Percentiles rank a stretch among this genome's conserved stretches.
These are phyloP conservation scores for Parachaetomium inaequale DNA, from an alignment of 495 filamentous ascomycete genomes.

Conservation along the genomic window DNA sequence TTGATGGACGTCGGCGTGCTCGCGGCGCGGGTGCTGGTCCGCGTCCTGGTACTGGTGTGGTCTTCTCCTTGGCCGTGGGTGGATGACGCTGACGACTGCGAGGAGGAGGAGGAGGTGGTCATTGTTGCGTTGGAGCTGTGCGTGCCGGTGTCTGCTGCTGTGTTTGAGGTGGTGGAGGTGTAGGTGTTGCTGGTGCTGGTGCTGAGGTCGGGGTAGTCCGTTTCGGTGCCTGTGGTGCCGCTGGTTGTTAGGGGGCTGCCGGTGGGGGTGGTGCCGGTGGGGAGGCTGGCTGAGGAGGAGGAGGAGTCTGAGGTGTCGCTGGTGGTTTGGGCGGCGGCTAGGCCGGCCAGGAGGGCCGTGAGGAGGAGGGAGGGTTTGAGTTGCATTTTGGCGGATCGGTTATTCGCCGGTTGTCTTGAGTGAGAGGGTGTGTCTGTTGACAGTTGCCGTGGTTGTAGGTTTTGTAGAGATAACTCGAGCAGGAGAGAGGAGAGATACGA, in stretches of 20 bases:
- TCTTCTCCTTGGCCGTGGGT: neutral
- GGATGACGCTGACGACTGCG: neutral
- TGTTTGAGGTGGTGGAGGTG: neutral
- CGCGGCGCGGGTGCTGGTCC: neutral
- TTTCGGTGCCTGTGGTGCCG: too few species aligned
- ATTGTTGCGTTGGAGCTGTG: slow-evolving; percentile 1
- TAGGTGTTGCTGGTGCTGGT: neutral
- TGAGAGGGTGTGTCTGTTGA: neutral
- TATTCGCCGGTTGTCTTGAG: neutral
- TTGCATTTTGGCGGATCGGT: slow-evolving; percentile 27
- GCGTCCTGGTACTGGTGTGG: neutral
- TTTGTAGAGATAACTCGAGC: neutral
- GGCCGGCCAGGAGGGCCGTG: slow-evolving; percentile 21
- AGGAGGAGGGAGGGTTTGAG: slow-evolving; percentile 26
- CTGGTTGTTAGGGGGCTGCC: neutral
- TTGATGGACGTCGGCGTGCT: slow-evolving; percentile 12
- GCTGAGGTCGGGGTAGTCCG: too few species aligned
- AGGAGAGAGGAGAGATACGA: neutral
- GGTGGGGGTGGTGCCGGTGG: neutral
- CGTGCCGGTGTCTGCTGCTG: neutral
- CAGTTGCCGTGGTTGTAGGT: neutral
- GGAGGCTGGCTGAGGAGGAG: neutral
- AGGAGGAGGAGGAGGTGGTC: neutral
- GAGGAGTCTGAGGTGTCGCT: neutral
- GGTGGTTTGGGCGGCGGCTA: slow-evolving; percentile 3